Base-by-base conservation (phyloP, 2,329 filamentous ascomycete genomes). In the Shiraia sp. region DNA sequence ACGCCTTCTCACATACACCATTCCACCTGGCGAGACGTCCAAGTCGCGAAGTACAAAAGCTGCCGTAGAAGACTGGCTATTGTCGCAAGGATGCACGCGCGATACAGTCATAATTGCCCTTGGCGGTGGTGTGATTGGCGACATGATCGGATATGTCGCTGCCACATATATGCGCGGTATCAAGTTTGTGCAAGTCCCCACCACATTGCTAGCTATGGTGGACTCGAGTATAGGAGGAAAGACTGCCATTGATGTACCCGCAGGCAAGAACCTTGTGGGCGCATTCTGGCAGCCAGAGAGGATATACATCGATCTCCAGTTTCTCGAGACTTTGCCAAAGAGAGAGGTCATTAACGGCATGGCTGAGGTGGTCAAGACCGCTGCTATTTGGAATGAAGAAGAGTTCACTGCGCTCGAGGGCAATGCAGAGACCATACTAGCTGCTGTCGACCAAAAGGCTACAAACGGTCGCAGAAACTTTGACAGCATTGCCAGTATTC, bases 91-190 rank as follows among this genome's bases (percentile, higher is more conserved):
- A 85, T 99, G 93, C 74, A 95, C 91, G 17, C 81, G 93, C 56
- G 93, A 99, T 71, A 96, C 90, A 0, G 88, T 99, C 51, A 85
- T 99, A 45, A 88, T 99, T 66, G 93, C 93, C 16, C 80, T 99
- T 8, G 93, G 93, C 23, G 93, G 93, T 52, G 93, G 93, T 43
- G 93, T 99, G 47, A 96, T 99, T 71, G 93, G 93, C 23, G 93
- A 99, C 71, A 87, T 99, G 87, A 91, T 96, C 51, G 93, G 93
- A 37, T 99, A 95, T 68, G 90, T 97, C 36, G 93, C 93, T 15
- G 90, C 93, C 27, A 99, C 93, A 26, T 99, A 97, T 74, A 99
- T 99, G 93, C 86, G 93, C 56, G 93, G 93, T 41, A 86, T 99
- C 49, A 88, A 88, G 55, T 96, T 96, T 67, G 90, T 96, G 29